These are phyloP conservation scores for Pleurotus tuoliensis DNA, from an alignment of 768 basidiomycete genomes.

Conservation along the genomic window DNA sequence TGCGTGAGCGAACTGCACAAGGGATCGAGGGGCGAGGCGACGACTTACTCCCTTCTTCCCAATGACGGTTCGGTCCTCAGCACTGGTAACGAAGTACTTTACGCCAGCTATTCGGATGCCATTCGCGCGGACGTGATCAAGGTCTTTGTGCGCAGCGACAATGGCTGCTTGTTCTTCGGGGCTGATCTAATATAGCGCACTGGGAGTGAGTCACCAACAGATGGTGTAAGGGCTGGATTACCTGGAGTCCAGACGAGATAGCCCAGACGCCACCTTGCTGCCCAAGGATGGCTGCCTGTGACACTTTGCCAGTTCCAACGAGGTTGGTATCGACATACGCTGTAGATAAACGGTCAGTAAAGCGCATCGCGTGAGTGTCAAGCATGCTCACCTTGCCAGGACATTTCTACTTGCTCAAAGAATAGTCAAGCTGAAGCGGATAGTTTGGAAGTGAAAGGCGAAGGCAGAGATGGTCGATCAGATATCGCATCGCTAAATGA, in stretches of 20 bases:
- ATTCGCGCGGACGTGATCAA: slow-evolving; percentile 36
- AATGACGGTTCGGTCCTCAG: slow-evolving; percentile 51
- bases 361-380: background rate
- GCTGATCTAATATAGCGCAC: slow-evolving; percentile 44
- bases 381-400: slow-evolving; percentile 58
- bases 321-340: slow-evolving; percentile 83
- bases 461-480: slow-evolving; percentile 8
- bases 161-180: slow-evolving; percentile 61
- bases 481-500: slow-evolving; percentile 1
- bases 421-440: background rate
- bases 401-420: slow-evolving; percentile 38
- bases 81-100: slow-evolving; percentile 69
- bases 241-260: slow-evolving; percentile 46
- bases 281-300: slow-evolving; percentile 75
- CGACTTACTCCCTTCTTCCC: slow-evolving; percentile 72
- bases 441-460: background rate
- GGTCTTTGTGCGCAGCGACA: slow-evolving; percentile 41
- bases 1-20: slow-evolving; percentile 1
- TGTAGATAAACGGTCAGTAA: slow-evolving; percentile 23
- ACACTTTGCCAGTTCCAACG: slow-evolving; percentile 68
- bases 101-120: slow-evolving; percentile 63
- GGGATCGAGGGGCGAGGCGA: background rate
- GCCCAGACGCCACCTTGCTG: slow-evolving; percentile 79
- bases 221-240: background rate
- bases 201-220: slow-evolving; percentile 32